phyloP scores from a whole-genome alignment of 371 early-diverging fungal genomes.

The Rhizopus arrhizus region DNA sequence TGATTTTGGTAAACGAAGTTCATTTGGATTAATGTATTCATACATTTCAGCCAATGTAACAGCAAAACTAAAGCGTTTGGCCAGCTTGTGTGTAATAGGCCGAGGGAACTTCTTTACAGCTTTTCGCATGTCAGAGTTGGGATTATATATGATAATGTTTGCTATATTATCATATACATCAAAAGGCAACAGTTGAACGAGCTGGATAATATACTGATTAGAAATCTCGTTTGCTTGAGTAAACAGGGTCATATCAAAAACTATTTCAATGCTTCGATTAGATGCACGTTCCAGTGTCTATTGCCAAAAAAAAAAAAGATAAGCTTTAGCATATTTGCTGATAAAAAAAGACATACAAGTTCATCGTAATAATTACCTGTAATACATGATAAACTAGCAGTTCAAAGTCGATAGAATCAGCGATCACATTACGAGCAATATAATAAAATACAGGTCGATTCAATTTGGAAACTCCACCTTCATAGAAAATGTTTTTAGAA shows the following conservation, averaged over 20 bases:
- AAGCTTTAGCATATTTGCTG: neutral
- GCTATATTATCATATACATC: slow-evolving; percentile 55
- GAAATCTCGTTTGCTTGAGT: slow-evolving; percentile 82
- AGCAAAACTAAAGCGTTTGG: slow-evolving; percentile 67
- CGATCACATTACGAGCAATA: slow-evolving; percentile 74
- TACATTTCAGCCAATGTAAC: slow-evolving; percentile 68
- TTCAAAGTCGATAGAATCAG: slow-evolving; percentile 84
- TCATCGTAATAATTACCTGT: slow-evolving; percentile 50
- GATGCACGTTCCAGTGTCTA: slow-evolving; percentile 61
- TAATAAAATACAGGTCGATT: slow-evolving; percentile 83
- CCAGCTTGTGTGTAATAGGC: slow-evolving; percentile 62
- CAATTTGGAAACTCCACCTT: slow-evolving; percentile 78
- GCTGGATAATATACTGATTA: slow-evolving; percentile 71
- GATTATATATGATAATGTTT: slow-evolving; percentile 77
- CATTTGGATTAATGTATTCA: slow-evolving; percentile 69
- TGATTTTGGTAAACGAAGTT: slow-evolving; percentile 77
- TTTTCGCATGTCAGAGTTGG: slow-evolving; percentile 76
- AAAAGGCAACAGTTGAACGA: slow-evolving; percentile 75
- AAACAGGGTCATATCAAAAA: slow-evolving; percentile 84
- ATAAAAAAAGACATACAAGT: neutral
- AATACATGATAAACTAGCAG: slow-evolving; percentile 73
- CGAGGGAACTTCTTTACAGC: slow-evolving; percentile 66
- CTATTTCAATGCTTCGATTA: slow-evolving; percentile 71
- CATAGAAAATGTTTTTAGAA: slow-evolving; percentile 76
- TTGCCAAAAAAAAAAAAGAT: slow-evolving; percentile 1